A percentile compares a stretch with the other conserved stretches of the same genome.
phyloP scores from a whole-genome alignment of 148 eudicot species.

The Salicornia ramosissima region DNA sequence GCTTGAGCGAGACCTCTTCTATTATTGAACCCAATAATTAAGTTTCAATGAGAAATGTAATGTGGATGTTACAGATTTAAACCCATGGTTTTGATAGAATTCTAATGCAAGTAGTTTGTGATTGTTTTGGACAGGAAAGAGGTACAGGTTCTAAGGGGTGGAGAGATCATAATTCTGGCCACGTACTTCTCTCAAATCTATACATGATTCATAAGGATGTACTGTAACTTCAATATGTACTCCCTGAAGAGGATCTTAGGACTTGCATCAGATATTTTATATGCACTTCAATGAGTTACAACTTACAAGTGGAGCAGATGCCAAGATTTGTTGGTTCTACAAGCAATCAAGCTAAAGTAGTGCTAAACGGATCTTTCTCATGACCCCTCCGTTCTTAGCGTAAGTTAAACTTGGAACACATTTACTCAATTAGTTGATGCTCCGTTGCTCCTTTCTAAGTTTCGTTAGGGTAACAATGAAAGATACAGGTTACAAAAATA shows the following conservation, averaged over 20 bases:
- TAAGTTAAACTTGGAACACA: neutral
- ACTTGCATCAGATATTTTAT: neutral
- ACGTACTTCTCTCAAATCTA: constrained; percentile 3
- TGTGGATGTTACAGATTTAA: neutral
- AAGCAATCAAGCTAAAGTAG: neutral
- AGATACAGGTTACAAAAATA: too few relatives aligned
- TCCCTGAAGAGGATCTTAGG: neutral
- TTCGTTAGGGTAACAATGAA: too few relatives aligned
- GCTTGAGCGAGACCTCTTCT: too few relatives aligned
- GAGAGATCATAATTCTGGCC: constrained; percentile 5
- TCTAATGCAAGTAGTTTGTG: neutral
- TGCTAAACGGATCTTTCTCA: neutral
- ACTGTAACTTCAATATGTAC: neutral
- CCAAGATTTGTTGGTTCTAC: neutral
- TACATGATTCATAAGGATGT: neutral
- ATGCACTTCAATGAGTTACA: neutral
- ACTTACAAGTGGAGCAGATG: neutral
- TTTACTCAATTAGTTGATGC: neutral
- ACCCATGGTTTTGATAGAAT: neutral
- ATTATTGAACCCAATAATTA: too few relatives aligned
- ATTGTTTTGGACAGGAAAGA: constrained; percentile 1
- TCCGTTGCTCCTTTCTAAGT: too few relatives aligned
- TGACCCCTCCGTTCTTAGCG: neutral
- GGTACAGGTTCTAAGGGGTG: constrained; percentile 4
- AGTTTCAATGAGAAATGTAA: neutral